Evolutionary conservation across 2,329 filamentous ascomycete genomes (phyloP), one percentile per base, ranked within the genome.

Genomic region (Ceratocystis lukuohia): DNA sequence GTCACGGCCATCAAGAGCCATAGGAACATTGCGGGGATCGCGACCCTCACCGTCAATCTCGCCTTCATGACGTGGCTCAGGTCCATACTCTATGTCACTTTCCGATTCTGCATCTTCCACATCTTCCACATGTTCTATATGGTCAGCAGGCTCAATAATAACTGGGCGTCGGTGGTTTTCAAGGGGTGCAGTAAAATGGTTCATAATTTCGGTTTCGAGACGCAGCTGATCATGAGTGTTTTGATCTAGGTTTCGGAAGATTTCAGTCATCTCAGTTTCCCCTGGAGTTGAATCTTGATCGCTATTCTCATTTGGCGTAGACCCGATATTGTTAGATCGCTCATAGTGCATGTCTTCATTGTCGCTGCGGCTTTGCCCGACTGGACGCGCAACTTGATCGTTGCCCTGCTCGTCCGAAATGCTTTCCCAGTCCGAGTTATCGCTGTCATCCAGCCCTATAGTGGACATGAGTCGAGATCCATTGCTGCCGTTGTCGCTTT

Each of bases 81-180:
- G 20, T 15, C 37, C 68, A 30, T 68, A 69, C 20, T 71, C 69
- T 5, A 53, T 57, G 7, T 64, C 69, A 53, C 69, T 69, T 5
- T 67, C 69, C 10, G 56, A 65, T n/a, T 53, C 48, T n/a, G 17
- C 15, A 44, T 25, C 65, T 22, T 53, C 50, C 12, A 46, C 20
- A 20, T 69, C 70, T 25, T 69, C 69, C 30, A 63, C 56, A 28
- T 56, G 70, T 28, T 66, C 48, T 5, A 68, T 46, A n/a, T 67
- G 57, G 5, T 61, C 64, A 28, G 53, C 15, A 17, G 45, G 66
- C 12, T 66, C 56, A 37, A 66, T 12, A 22, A 61, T 17, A 22
- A 45, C 12, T 4, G 22, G 15, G 17, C 53, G 48, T 20, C 56
- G 41, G 33, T 64, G 25, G 41, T 45, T 22, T 22, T n/a, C 37